These are phyloP conservation scores for Calonectria ilicicola DNA, from an alignment of 2,329 filamentous ascomycete species.

Conservation along the genomic window DNA sequence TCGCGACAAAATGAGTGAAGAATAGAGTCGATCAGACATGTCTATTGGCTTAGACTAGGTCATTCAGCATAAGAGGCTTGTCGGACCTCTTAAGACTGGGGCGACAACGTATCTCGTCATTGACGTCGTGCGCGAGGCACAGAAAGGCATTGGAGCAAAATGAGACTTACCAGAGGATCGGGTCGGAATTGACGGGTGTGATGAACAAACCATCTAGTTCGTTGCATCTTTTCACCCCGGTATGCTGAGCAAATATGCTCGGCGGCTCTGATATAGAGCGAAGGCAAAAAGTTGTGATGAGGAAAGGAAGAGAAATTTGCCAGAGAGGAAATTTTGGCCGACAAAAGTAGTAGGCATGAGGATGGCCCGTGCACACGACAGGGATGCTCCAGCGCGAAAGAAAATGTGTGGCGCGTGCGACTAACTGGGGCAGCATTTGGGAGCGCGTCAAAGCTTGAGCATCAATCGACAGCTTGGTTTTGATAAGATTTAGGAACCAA, in stretches of 20 bases:
- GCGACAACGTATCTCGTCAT: conserved; percentile 63
- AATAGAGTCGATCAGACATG: conserved; percentile 54
- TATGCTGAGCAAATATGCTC: no score
- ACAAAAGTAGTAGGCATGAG: conserved; percentile 31
- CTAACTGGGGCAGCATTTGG: neutral
- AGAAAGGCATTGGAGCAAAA: neutral
- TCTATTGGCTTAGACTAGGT: conserved; percentile 69
- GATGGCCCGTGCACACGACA: conserved; percentile 37
- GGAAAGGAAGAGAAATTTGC: conserved; percentile 34
- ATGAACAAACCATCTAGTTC: neutral
- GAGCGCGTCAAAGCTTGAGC: neutral
- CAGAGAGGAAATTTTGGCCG: conserved; percentile 37
- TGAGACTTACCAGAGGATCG: conserved; percentile 33
- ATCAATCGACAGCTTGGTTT: neutral
- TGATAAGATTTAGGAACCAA: neutral
- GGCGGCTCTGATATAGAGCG: neutral
- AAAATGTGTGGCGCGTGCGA: conserved; percentile 26
- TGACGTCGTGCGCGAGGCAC: conserved; percentile 26
- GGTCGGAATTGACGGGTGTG: neutral
- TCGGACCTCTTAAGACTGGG: conserved; percentile 62
- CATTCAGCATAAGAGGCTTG: conserved; percentile 61
- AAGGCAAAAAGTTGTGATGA: conserved; percentile 32
- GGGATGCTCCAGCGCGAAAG: conserved; percentile 24
- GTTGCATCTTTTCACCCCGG: neutral
- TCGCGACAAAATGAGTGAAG: conserved; percentile 19